phyloP scores from a whole-genome alignment of 352 stramenopile genomes.

The Globisporangium rhizosaccharum region DNA sequence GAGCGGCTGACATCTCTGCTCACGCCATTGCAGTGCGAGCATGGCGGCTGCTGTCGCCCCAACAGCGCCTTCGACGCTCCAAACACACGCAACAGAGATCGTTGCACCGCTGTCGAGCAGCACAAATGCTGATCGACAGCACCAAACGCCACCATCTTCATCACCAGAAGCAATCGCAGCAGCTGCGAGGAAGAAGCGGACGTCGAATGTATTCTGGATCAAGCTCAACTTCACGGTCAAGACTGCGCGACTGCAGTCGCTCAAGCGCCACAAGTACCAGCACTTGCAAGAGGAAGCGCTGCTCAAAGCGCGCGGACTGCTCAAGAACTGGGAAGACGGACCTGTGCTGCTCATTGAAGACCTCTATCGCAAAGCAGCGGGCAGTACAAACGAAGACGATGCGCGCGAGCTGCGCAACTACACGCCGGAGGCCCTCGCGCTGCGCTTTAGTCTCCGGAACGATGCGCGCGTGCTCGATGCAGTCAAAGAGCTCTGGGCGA shows the following conservation, averaged over 20 bases:
- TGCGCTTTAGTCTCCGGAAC: constrained; percentile 65
- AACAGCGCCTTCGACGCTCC: too few species aligned
- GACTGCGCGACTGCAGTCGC: constrained; percentile 42
- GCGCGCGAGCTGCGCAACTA: constrained; percentile 61
- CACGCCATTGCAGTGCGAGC: neutral
- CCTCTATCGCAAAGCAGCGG: constrained; percentile 41
- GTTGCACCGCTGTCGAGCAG: too few species aligned
- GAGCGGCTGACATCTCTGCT: neutral
- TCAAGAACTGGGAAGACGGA: constrained; percentile 64
- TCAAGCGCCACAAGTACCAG: constrained; percentile 72
- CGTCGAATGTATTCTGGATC: constrained; percentile 52
- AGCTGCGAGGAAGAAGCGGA: constrained; percentile 16
- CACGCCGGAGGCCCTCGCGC: constrained; percentile 52
- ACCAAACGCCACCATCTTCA: too few species aligned
- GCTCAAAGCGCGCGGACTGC: constrained; percentile 46
- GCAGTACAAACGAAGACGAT: constrained; percentile 37
- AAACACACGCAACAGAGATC: too few species aligned
- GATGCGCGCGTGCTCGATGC: constrained; percentile 37
- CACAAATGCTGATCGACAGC: too few species aligned
- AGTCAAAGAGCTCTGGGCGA: constrained; percentile 48
- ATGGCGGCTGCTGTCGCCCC: too few species aligned
- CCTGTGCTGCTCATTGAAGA: constrained; percentile 56
- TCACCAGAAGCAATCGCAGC: neutral
- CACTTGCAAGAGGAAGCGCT: constrained; percentile 65
- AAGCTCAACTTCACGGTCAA: constrained; percentile 78